These are phyloP conservation scores for Wickerhamiella brachini DNA, from an alignment of 805 yeast genomes.

Conservation along the genomic window DNA sequence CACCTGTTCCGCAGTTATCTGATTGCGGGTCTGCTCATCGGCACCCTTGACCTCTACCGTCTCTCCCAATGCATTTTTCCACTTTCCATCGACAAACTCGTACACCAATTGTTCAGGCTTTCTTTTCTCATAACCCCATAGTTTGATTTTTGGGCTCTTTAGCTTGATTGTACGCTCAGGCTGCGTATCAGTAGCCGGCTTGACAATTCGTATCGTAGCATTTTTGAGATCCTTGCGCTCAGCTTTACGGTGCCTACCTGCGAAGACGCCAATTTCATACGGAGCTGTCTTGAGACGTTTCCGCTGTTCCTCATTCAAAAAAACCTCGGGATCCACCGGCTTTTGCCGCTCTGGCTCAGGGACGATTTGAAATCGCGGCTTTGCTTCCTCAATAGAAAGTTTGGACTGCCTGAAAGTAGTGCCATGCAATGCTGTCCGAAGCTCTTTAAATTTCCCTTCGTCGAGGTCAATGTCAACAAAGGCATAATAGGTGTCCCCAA, in stretches of 20 bases:
- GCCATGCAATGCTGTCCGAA: slow-evolving; percentile 51
- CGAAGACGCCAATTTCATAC: slow-evolving; percentile 23
- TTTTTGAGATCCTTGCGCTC: slow-evolving; percentile 38
- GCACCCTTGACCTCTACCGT: slow-evolving; percentile 44
- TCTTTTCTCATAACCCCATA: slow-evolving; percentile 78
- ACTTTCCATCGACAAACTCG: slow-evolving; percentile 47
- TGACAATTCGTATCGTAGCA: slow-evolving; percentile 46
- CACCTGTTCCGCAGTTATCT: slow-evolving; percentile 7
- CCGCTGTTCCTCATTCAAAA: slow-evolving; percentile 17
- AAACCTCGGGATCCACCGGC: slow-evolving; percentile 26
- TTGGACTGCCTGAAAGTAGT: slow-evolving; percentile 62
- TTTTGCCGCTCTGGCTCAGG: slow-evolving; percentile 23
- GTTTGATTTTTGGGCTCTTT: slow-evolving; percentile 55
- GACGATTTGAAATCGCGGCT: slow-evolving; percentile 30
- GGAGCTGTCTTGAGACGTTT: slow-evolving; percentile 23
- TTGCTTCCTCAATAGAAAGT: slow-evolving; percentile 49
- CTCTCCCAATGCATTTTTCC: slow-evolving; percentile 74
- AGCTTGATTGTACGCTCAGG: slow-evolving; percentile 45
- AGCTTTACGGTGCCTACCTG: slow-evolving; percentile 50
- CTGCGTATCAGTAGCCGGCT: slow-evolving; percentile 14
- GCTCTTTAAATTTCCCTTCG: slow-evolving; percentile 32
- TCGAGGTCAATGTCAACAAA: slow-evolving; percentile 47
- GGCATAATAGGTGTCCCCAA: slow-evolving; percentile 45
- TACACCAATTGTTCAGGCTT: slow-evolving; percentile 41
- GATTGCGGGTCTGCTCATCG: slow-evolving; percentile 21